Conservation (phyloP, 139 green algal species). For the Chlamydomonas sp. region DNA sequence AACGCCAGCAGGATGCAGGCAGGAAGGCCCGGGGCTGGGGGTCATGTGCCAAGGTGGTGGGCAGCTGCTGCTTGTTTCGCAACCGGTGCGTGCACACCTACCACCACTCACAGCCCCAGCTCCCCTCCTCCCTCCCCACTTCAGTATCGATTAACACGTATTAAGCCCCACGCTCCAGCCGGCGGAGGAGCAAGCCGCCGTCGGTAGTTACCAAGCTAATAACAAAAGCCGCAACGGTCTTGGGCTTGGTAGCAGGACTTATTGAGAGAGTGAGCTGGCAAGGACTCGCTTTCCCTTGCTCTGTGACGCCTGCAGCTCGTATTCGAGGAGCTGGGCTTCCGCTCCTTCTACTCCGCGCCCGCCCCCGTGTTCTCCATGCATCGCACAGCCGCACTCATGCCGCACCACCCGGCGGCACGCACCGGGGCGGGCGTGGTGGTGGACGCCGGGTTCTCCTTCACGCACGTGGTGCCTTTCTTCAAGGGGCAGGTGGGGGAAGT, state of each 20-base stretch:
- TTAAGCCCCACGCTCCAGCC: too few relatives aligned
- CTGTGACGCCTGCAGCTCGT: constrained; percentile 61
- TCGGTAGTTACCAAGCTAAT: neutral
- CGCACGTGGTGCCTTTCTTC: constrained; percentile 83
- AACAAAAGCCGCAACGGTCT: too few relatives aligned
- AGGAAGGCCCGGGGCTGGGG: too few relatives aligned
- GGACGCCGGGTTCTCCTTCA: constrained; percentile 83
- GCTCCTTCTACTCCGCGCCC: constrained; percentile 60
- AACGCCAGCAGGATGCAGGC: too few relatives aligned
- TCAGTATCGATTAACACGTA: too few relatives aligned
- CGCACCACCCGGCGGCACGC: neutral
- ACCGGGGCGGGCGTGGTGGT: constrained; percentile 59
- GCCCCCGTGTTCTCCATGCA: constrained; percentile 71
- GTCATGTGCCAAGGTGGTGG: too few relatives aligned
- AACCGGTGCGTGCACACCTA: too few relatives aligned
- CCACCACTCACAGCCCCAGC: too few relatives aligned
- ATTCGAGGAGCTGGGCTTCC: constrained; percentile 86
- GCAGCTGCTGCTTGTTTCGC: too few relatives aligned
- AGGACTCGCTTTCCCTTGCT: neutral
- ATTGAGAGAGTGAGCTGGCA: too few relatives aligned
- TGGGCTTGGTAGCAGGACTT: neutral
- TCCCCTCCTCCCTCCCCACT: too few relatives aligned
- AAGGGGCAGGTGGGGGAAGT: constrained; percentile 44
- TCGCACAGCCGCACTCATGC: constrained; percentile 21
- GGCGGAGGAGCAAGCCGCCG: too few relatives aligned